Conservation (phyloP, 2,329 filamentous ascomycete genomes). For the Aspergillus amoenus region DNA sequence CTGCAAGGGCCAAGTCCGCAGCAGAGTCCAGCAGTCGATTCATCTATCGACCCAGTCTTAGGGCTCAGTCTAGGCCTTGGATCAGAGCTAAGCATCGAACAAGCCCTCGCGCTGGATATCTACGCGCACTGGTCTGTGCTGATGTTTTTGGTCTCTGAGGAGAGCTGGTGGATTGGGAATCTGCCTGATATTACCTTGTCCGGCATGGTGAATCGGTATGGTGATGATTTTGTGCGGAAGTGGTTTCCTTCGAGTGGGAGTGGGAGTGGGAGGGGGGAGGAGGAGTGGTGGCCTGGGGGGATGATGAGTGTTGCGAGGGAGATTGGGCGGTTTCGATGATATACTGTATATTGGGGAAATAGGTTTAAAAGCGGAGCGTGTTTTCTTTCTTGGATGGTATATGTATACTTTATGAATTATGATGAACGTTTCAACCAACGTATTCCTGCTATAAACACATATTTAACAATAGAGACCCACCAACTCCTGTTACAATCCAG, state of each 20-base stretch:
- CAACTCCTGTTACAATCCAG: too few relatives aligned
- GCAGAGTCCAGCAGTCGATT: not conserved
- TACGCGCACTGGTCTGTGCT: slow-evolving; percentile 6
- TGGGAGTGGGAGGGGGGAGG: not conserved
- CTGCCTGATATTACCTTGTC: not conserved
- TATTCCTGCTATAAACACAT: too few relatives aligned
- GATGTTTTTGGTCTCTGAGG: not conserved
- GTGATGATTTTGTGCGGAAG: not conserved
- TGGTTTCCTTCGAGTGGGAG: not conserved
- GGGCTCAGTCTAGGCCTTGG: too few relatives aligned
- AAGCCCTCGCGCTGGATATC: not conserved
- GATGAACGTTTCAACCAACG: too few relatives aligned
- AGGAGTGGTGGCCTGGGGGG: slow-evolving; percentile 3
- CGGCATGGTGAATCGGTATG: not conserved
- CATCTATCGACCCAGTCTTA: not conserved
- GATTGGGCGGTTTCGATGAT: not conserved
- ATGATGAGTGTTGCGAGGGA: slow-evolving; percentile 1
- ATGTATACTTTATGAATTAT: too few relatives aligned
- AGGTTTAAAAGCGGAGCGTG: too few relatives aligned
- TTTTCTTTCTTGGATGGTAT: too few relatives aligned
- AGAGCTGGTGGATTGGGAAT: slow-evolving; percentile 2
- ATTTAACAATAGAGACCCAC: too few relatives aligned
- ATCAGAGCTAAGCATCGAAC: not conserved
- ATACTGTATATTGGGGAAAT: too few relatives aligned
- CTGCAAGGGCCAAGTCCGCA: not conserved